Evolutionary conservation across 2,329 filamentous ascomycete genomes (phyloP).

Genomic region (Leptosphaerulina australis): DNA sequence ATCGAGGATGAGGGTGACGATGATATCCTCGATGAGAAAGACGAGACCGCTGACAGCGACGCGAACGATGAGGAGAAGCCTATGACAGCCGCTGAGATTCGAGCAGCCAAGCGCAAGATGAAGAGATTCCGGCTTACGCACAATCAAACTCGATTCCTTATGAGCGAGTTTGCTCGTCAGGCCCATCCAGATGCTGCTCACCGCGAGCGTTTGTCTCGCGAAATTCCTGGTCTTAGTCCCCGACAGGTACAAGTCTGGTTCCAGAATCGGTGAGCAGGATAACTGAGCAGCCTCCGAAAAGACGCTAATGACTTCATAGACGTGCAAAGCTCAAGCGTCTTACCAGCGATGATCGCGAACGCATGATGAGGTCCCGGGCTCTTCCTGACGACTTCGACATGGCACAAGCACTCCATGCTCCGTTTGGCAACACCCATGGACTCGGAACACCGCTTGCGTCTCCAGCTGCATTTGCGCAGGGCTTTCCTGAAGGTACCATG

Average conservation of each 20-base stretch:
- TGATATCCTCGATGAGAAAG: conserved; percentile 49
- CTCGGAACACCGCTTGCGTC: conserved; percentile 58
- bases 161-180: conserved; percentile 96
- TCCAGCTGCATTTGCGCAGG: conserved; percentile 49
- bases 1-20: conserved; percentile 49
- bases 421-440: conserved; percentile 54
- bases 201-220: conserved; percentile 81
- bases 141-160: conserved; percentile 94
- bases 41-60: conserved; percentile 38
- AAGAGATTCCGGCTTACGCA: conserved; percentile 90
- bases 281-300: not conserved
- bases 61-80: conserved; percentile 42
- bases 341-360: conserved; percentile 65
- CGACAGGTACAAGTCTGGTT: conserved; percentile 98
- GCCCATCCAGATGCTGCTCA: conserved; percentile 92
- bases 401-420: conserved; percentile 63
- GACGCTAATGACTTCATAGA: conserved; percentile 47
- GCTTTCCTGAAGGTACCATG: conserved; percentile 61
- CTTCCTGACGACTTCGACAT: conserved; percentile 66
- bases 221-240: conserved; percentile 89
- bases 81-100: conserved; percentile 57
- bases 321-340: conserved; percentile 67
- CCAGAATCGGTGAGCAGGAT: conserved; percentile 80
- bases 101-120: conserved; percentile 62
- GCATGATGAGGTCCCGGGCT: conserved; percentile 65